phyloP scores from a whole-genome alignment of 257 asterid species.

The Avicennia marina region DNA sequence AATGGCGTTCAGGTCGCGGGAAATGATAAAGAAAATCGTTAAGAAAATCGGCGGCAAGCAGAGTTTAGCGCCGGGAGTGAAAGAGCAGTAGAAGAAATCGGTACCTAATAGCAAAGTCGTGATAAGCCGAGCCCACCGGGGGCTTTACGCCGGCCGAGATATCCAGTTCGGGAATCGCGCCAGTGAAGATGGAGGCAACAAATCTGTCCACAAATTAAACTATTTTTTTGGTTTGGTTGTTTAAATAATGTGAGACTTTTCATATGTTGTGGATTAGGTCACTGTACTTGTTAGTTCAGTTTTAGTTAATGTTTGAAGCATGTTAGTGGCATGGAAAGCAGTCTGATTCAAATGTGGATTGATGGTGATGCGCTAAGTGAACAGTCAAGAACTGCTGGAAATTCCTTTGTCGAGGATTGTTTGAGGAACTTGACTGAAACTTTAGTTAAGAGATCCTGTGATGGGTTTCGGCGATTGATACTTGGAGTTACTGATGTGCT shows the following conservation, averaged over 20 bases:
- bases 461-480: too few species aligned
- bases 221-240: not conserved
- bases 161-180: slow-evolving; percentile 87
- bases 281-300: not conserved
- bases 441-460: too few species aligned
- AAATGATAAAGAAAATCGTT: slow-evolving; percentile 74
- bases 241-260: not conserved
- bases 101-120: slow-evolving; percentile 63
- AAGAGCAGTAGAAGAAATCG: slow-evolving; percentile 51
- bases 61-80: slow-evolving; percentile 62
- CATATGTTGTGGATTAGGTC: not conserved
- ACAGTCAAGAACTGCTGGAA: too few species aligned
- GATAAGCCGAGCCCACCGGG: slow-evolving; percentile 95
- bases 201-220: too few species aligned
- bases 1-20: slow-evolving; percentile 81
- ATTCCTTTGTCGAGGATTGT: too few species aligned
- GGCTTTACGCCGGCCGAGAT: slow-evolving; percentile 85
- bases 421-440: too few species aligned
- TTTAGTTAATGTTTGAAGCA: too few species aligned
- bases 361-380: too few species aligned
- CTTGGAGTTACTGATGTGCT: too few species aligned
- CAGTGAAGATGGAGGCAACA: slow-evolving; percentile 94
- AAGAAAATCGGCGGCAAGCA: slow-evolving; percentile 83
- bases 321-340: too few species aligned
- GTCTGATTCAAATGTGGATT: too few species aligned